A percentile compares a stretch with the other conserved stretches of the same genome.
Evolutionary conservation across 805 yeast species (phyloP).

Genomic region (Lachancea waltii): DNA sequence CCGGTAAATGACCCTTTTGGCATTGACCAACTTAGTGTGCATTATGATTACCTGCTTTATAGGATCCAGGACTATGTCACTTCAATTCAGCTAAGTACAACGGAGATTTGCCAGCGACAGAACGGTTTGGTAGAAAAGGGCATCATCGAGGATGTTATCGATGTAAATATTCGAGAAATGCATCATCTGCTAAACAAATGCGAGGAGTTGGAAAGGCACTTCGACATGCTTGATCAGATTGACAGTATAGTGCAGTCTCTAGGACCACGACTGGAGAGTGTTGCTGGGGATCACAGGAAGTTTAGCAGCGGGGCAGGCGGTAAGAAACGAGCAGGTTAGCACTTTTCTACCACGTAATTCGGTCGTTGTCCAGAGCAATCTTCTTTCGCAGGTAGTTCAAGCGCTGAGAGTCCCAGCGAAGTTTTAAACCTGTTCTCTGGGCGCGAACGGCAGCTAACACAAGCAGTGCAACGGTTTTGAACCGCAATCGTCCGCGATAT

Average conservation of each 20-base stretch:
- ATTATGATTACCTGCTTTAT: constrained; percentile 58
- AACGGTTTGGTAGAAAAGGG: constrained; percentile 22
- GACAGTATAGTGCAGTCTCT: constrained; percentile 37
- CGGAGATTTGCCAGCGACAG: constrained; percentile 22
- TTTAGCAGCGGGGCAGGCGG: constrained; percentile 5
- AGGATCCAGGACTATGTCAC: constrained; percentile 53
- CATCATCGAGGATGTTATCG: constrained; percentile 31
- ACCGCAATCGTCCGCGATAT: constrained; percentile 12
- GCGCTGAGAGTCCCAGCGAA: constrained; percentile 25
- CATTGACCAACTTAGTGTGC: constrained; percentile 50
- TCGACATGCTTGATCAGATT: constrained; percentile 48
- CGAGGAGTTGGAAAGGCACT: constrained; percentile 44
- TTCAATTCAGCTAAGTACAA: constrained; percentile 40
- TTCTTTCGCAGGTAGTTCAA: constrained; percentile 24
- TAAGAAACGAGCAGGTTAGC: background rate
- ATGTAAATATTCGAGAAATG: constrained; percentile 36
- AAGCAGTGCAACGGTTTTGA: constrained; percentile 27
- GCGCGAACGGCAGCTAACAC: constrained; percentile 28
- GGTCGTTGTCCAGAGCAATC: constrained; percentile 22
- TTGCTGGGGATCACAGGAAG: constrained; percentile 26
- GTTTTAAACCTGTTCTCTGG: constrained; percentile 20
- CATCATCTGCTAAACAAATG: constrained; percentile 40
- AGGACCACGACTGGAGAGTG: constrained; percentile 29
- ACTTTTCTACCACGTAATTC: constrained; percentile 20
- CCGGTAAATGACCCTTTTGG: constrained; percentile 48